phyloP scores from a whole-genome alignment of 352 stramenopile genomes.

The Phytophthora tubulina region DNA sequence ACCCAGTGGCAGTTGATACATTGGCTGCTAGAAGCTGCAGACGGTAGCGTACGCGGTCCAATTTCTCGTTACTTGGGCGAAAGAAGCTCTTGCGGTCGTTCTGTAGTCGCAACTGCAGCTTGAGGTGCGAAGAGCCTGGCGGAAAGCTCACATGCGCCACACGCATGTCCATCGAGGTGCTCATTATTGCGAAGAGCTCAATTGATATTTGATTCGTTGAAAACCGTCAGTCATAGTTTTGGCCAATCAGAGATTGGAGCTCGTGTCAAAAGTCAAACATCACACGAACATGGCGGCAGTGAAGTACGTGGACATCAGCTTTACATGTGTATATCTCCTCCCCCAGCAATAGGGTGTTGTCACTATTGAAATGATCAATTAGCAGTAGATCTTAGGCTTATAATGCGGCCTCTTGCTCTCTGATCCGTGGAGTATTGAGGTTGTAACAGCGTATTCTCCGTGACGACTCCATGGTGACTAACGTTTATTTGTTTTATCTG shows the following conservation, averaged over 20 bases:
- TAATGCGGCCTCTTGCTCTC: background rate
- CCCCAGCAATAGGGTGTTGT: background rate
- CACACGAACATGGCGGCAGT: constrained; percentile 24
- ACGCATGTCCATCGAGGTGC: background rate
- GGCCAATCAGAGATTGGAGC: constrained; percentile 9
- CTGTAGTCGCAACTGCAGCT: constrained; percentile 55
- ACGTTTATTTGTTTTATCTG: constrained; percentile 3
- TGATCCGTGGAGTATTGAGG: constrained; percentile 9
- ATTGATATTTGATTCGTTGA: constrained; percentile 4
- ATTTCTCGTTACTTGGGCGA: constrained; percentile 47
- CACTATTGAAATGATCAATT: background rate
- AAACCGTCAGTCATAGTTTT: background rate
- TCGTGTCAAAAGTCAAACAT: background rate
- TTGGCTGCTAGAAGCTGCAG: constrained; percentile 60
- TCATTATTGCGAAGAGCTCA: constrained; percentile 5
- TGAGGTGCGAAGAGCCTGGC: constrained; percentile 58
- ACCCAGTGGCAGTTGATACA: background rate
- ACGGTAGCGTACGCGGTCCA: constrained; percentile 69
- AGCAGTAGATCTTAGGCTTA: background rate
- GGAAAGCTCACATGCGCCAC: constrained; percentile 63
- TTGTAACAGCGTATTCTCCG: constrained; percentile 1
- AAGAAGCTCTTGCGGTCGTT: constrained; percentile 67
- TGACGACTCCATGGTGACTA: background rate
- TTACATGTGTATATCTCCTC: constrained; percentile 14
- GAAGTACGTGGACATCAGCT: constrained; percentile 29